Conservation (phyloP, 2,329 filamentous ascomycete species). For the Diaporthe humulicola region DNA sequence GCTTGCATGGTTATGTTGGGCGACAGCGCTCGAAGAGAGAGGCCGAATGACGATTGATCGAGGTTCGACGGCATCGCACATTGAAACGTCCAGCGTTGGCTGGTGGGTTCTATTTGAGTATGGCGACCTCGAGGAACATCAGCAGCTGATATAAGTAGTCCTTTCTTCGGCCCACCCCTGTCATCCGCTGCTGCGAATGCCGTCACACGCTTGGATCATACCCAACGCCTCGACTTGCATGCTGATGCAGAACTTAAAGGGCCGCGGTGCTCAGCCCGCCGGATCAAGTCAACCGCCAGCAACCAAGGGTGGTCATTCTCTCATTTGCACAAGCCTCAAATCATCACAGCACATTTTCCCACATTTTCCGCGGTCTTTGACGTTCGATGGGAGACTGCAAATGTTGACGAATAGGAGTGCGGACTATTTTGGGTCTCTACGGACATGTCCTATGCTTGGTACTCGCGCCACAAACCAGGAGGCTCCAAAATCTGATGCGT, state of each 20-base stretch:
- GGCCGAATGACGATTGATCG: background rate
- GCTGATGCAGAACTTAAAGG: slow-evolving; percentile 35
- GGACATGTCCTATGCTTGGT: slow-evolving; percentile 28
- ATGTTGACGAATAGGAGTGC: slow-evolving; percentile 23
- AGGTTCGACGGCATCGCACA: slow-evolving; percentile 26
- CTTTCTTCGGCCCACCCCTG: slow-evolving; percentile 34
- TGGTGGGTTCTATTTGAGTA: slow-evolving; percentile 31
- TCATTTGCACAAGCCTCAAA: slow-evolving; percentile 7
- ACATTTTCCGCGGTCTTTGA: background rate
- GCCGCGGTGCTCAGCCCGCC: slow-evolving; percentile 40
- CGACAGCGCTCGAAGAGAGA: background rate
- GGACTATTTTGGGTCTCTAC: slow-evolving; percentile 36
- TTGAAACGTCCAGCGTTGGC: slow-evolving; percentile 12
- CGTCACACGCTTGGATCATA: slow-evolving; percentile 37
- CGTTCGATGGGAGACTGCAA: background rate
- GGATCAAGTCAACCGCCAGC: slow-evolving; percentile 26
- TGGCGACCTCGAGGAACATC: slow-evolving; percentile 32
- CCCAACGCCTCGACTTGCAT: slow-evolving; percentile 37
- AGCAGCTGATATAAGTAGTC: slow-evolving; percentile 38
- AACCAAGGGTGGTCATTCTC: slow-evolving; percentile 27
- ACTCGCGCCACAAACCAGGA: slow-evolving; percentile 16
- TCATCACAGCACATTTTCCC: slow-evolving; percentile 2
- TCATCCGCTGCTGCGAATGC: slow-evolving; percentile 29
- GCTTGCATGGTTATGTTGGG: slow-evolving; percentile 36
- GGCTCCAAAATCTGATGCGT: slow-evolving; percentile 31